Conservation (phyloP, 352 stramenopile genomes). For the Phytophthora rubi region DNA sequence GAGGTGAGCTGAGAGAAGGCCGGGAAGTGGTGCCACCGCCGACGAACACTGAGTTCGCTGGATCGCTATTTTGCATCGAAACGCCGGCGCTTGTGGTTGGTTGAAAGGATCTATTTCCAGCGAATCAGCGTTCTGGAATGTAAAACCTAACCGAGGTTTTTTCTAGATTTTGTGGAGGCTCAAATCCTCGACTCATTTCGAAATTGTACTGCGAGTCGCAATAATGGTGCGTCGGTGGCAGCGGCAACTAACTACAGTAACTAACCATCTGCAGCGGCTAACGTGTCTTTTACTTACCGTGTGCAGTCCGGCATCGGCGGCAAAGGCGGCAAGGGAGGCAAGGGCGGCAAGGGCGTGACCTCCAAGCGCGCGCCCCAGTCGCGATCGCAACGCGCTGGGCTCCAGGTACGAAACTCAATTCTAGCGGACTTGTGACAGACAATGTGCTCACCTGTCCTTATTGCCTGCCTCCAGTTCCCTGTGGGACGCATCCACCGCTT, state of each 20-base stretch:
- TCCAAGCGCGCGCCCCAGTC: constrained; percentile 99
- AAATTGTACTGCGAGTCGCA: constrained; percentile 12
- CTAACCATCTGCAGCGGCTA: neutral
- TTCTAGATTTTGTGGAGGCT: constrained; percentile 1
- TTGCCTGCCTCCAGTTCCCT: constrained; percentile 90
- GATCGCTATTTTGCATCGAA: constrained; percentile 16
- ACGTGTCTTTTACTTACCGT: constrained; percentile 5
- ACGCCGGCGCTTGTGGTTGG: neutral
- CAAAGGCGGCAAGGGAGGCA: constrained; percentile 98
- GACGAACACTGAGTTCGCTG: constrained; percentile 19
- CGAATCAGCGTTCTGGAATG: neutral
- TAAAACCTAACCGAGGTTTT: neutral
- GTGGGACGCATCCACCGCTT: constrained; percentile 99
- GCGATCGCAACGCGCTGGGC: constrained; percentile 96
- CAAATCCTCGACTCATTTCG: constrained; percentile 14
- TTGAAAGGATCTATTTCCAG: neutral
- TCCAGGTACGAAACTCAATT: constrained; percentile 81
- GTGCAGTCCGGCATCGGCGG: constrained; percentile 86
- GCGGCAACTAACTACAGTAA: neutral
- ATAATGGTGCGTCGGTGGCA: constrained; percentile 21
- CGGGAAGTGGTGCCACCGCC: neutral
- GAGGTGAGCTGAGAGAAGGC: neutral
- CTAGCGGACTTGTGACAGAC: constrained; percentile 2
- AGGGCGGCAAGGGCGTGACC: constrained; percentile 99
- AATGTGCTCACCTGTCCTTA: constrained; percentile 10